phyloP scores from a whole-genome alignment of 2,329 filamentous ascomycete species.

The Colletotrichum caudatum region DNA sequence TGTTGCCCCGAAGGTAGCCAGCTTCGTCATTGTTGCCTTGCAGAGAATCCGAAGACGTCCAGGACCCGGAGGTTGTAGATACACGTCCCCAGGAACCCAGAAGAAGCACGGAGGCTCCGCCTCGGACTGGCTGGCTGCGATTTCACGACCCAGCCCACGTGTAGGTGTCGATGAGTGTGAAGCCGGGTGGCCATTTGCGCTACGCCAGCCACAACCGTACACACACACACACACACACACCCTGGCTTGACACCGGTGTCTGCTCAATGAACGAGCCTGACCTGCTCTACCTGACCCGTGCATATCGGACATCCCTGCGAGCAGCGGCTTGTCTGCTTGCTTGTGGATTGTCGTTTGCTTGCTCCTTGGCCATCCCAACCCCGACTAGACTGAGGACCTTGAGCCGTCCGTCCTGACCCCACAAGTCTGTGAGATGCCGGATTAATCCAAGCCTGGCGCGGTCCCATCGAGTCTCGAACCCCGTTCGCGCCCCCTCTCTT shows the following conservation, averaged over 20 bases:
- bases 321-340: conserved; percentile 10
- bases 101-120: conserved; percentile 3
- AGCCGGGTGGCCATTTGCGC: conserved; percentile 13
- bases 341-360: conserved; percentile 4
- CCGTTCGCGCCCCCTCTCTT: conserved; percentile 21
- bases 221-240: background rate
- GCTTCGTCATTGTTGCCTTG: conserved; percentile 5
- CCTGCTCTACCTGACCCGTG: conserved; percentile 7
- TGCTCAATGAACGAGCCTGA: conserved; percentile 7
- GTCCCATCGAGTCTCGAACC: conserved; percentile 32
- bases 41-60: conserved; percentile 22
- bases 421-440: conserved; percentile 21
- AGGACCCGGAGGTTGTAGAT: background rate
- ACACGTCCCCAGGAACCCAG: conserved; percentile 5
- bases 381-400: conserved; percentile 1
- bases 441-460: conserved; percentile 28
- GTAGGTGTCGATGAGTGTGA: background rate
- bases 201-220: conserved; percentile 1
- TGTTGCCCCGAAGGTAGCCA: conserved; percentile 13
- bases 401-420: background rate
- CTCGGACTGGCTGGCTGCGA: conserved; percentile 23
- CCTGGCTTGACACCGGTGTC: conserved; percentile 11
- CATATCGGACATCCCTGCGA: conserved; percentile 20
- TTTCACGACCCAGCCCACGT: conserved; percentile 5
- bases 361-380: conserved; percentile 3